Evolutionary conservation across 2,329 filamentous ascomycete genomes (phyloP), one percentile per base, ranked within the genome.

Genomic region (Phialophora macrospora): DNA sequence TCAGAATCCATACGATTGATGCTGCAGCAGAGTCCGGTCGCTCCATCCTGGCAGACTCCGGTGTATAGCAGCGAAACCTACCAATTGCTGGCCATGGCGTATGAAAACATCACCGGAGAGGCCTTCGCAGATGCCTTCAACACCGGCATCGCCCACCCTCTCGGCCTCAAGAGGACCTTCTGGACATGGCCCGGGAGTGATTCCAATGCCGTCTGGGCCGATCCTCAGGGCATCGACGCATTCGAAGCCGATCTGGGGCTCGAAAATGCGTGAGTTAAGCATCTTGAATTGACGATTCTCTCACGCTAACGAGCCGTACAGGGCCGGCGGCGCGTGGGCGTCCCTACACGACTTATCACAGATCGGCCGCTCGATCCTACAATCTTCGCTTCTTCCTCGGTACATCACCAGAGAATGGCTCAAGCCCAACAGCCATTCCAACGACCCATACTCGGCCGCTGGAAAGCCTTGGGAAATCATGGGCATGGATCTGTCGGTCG

Each of bases 391-490:
- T 1, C 70, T 83, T 0, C 65, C 75, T 0, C 69, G 74, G 0
- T 67, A 73, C 2, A 68, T 74, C 14, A 82, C 81, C 0, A 75
- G 78, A n/a, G 74, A 79, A 38, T 83, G 81, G 81, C 73, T 83
- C 22, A 80, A 80, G 58, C 81, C 81, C 0, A 79, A 77, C 0
- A 75, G 80, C 4, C 78, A 79, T 34, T 59, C 34, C 20, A 52
- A 60, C 22, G 38, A 66, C 41, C 6, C 30, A 8, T 65, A 72
- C 46, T 75, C 77, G 11, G 75, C 76, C 1, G 73, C 82, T 1
- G 78, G 80, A 6, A 76, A 77, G 30, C 81, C 81, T 0, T 83
- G 81, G 81, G 81, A 81, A 14, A 76, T 82, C 48, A 57, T 68
- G 20, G 69, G 68, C 9, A 56, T 64, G 55, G 34, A 59, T n/a